phyloP scores from a whole-genome alignment of 306 rosid species.

The Ziziphus jujuba region DNA sequence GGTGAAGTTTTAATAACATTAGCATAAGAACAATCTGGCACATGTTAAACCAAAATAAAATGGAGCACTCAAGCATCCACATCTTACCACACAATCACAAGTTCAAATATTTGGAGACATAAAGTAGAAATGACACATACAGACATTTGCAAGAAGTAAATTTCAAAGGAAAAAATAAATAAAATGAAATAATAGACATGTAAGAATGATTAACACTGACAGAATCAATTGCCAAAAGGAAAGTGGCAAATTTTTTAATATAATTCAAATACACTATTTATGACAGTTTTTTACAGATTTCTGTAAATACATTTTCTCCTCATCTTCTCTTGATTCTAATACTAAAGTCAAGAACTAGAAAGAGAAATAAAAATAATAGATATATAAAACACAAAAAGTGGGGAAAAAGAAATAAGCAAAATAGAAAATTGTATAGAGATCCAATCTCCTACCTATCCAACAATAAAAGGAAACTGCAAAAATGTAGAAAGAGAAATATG shows the following conservation, averaged over 20 bases:
- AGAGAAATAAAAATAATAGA: not conserved
- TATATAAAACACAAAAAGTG: slow-evolving; percentile 11
- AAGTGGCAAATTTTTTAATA: not conserved
- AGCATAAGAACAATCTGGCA: not conserved
- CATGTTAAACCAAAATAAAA: not conserved
- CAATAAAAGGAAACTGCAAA: slow-evolving; percentile 34
- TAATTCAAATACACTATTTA: slow-evolving; percentile 10
- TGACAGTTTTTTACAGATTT: slow-evolving; percentile 19
- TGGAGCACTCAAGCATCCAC: not conserved
- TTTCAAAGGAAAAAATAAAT: not conserved
- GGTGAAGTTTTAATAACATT: not conserved
- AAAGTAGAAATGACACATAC: not conserved
- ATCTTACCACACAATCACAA: not conserved
- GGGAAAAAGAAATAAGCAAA: not conserved
- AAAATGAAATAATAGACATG: not conserved
- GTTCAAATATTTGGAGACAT: not conserved
- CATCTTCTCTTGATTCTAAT: slow-evolving; percentile 29
- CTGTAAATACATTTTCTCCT: slow-evolving; percentile 21
- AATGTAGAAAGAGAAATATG: slow-evolving; percentile 32
- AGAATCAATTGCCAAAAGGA: slow-evolving; percentile 1
- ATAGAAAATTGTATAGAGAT: slow-evolving; percentile 22
- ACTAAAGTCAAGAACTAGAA: slow-evolving; percentile 5
- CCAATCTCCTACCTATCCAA: slow-evolving; percentile 42
- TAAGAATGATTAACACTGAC: not conserved
- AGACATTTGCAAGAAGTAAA: slow-evolving; percentile 1